Evolutionary conservation across 148 eudicot genomes (phyloP).

Genomic region (Heliosperma pusillum): DNA sequence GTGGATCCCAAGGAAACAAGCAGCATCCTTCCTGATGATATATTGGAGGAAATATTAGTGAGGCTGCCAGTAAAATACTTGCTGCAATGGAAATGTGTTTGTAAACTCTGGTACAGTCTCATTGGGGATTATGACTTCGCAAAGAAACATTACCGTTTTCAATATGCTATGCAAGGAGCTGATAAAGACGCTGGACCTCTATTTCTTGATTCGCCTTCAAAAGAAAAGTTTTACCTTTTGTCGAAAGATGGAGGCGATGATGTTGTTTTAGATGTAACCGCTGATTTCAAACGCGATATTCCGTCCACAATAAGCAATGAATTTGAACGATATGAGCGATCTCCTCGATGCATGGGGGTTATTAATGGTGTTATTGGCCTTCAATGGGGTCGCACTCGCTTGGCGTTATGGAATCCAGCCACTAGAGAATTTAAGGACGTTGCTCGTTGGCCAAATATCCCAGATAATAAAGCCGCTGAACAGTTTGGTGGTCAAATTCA

Average conservation of each 20-base stretch:
- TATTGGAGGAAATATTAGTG: background rate
- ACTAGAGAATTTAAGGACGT: slow-evolving; percentile 12
- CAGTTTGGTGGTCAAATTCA: background rate
- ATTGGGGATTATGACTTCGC: background rate
- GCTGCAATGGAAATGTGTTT: slow-evolving; percentile 4
- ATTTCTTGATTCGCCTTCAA: background rate
- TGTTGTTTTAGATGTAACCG: background rate
- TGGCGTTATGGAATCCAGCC: slow-evolving; percentile 13
- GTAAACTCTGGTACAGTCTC: slow-evolving; percentile 2
- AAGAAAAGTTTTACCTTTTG: background rate
- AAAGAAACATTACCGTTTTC: slow-evolving; percentile 1
- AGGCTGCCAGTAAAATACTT: background rate
- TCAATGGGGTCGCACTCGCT: background rate
- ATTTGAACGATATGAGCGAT: background rate
- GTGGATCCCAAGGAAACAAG: no score
- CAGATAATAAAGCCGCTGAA: background rate
- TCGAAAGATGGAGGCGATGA: background rate
- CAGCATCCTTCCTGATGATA: no score
- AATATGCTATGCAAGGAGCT: background rate
- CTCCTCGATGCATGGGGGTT: background rate
- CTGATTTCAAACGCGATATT: background rate
- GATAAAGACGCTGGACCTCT: background rate
- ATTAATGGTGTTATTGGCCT: slow-evolving; percentile 1
- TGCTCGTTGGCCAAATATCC: background rate
- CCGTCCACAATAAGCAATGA: background rate